Percentiles rank a stretch among this genome's conserved stretches.
phyloP scores from a whole-genome alignment of 805 yeast species.

The Kluyveromyces nonfermentans region DNA sequence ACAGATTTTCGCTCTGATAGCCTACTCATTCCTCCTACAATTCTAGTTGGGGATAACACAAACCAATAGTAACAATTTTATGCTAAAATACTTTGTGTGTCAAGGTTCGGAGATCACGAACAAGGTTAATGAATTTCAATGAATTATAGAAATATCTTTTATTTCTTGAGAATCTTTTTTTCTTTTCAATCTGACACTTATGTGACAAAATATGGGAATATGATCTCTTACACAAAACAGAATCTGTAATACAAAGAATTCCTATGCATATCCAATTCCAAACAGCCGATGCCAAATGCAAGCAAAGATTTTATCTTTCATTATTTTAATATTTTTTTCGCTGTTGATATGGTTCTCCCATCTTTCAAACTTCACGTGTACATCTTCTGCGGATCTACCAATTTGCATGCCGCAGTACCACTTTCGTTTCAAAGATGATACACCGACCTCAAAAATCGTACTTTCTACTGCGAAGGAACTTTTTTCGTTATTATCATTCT shows the following conservation, averaged over 20 bases:
- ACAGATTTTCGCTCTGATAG: not conserved
- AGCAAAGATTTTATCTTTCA: not conserved
- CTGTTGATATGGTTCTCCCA: conserved; percentile 6
- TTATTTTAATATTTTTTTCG: not conserved
- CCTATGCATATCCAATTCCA: not conserved
- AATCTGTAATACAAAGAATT: not conserved
- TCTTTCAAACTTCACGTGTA: conserved; percentile 21
- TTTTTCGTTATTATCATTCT: conserved; percentile 20
- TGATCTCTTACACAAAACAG: not conserved
- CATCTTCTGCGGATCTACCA: conserved; percentile 9
- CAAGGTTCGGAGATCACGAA: too few relatives aligned
- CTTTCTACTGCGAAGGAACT: conserved; percentile 19
- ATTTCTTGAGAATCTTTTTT: not conserved
- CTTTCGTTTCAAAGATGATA: conserved; percentile 15
- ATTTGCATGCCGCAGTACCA: conserved; percentile 24
- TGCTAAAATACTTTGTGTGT: too few relatives aligned
- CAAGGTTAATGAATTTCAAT: too few relatives aligned
- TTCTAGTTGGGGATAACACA: not conserved
- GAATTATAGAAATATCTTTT: too few relatives aligned
- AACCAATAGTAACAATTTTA: too few relatives aligned
- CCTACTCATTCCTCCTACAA: not conserved
- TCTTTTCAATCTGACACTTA: not conserved
- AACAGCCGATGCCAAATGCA: not conserved
- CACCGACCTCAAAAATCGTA: conserved; percentile 16
- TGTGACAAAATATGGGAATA: too few relatives aligned